phyloP scores from a whole-genome alignment of 2,329 filamentous ascomycete species.

The Mycosphaerella sp. region DNA sequence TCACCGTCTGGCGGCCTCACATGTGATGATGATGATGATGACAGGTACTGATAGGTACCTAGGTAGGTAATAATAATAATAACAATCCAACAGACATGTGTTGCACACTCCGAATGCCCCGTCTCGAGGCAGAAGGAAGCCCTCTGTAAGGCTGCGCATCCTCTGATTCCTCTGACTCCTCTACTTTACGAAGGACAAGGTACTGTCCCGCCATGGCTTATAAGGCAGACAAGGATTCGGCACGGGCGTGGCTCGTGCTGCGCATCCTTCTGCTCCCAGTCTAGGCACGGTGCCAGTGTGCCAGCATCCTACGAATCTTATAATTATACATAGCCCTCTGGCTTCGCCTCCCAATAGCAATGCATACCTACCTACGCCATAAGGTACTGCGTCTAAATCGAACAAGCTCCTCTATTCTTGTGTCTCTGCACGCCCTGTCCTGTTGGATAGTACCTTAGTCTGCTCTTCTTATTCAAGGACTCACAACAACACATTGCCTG shows the following conservation, averaged over 20 bases:
- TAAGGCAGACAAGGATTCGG: conserved; percentile 10
- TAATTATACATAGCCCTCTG: conserved; percentile 30
- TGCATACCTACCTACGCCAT: conserved; percentile 11
- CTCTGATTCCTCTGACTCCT: conserved; percentile 10
- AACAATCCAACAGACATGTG: conserved; percentile 4
- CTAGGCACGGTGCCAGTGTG: conserved; percentile 19
- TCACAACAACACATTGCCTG: background rate
- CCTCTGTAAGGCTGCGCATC: conserved; percentile 20
- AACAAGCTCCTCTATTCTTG: conserved; percentile 9
- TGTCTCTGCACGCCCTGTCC: background rate
- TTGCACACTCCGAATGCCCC: conserved; percentile 13
- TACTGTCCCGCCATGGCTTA: conserved; percentile 8
- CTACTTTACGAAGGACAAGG: too few species aligned
- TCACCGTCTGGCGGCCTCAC: conserved; percentile 12
- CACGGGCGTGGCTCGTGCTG: conserved; percentile 25
- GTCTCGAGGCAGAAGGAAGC: conserved; percentile 16
- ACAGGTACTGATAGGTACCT: conserved; percentile 46
- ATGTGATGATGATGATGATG: conserved; percentile 49
- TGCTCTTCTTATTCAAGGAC: too few species aligned
- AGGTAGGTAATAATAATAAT: conserved; percentile 1
- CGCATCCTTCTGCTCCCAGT: conserved; percentile 19
- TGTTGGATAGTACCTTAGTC: too few species aligned
- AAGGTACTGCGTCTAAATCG: conserved; percentile 16
- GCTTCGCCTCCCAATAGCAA: conserved; percentile 20
- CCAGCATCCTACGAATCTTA: conserved; percentile 20